Base-by-base conservation (phyloP, 495 filamentous ascomycete species). In the Corynascus novoguineensis region DNA sequence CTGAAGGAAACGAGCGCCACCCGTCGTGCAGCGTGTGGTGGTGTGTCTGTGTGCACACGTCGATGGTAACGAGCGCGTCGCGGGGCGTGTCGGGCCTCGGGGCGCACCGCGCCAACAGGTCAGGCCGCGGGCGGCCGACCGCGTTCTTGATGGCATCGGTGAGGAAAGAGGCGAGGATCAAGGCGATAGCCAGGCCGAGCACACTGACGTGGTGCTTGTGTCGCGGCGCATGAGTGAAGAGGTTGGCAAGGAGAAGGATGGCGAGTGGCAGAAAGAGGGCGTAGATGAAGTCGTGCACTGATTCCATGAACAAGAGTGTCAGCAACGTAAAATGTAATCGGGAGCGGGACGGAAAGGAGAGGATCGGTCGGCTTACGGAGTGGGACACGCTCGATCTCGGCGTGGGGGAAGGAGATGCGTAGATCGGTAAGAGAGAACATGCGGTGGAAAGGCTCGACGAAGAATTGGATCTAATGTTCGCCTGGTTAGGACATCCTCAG, bases 141-240 rank as follows among this genome's bases (percentile, higher is more conserved):
- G 84, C 80, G 67, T 97, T 97, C 66, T 99, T 99, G 57, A 97
- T 78, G 0, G 92, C 73, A 63, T 97, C 95, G 50, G 95, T 97
- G 10, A 97, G 75, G 68, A 96, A 85, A 2, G 81, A 78, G 2
- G 89, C 86, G 19, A 97, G 78, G 69, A 90, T 79, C 19, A 97
- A 67, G 48, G 87, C 81, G 55, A 90, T 88, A 17, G 84, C 70
- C 32, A 97, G 80, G 5, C 89, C 88, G 4, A 99, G 82, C 28
- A 93, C 65, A 0, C 90, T 86, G 59, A 92, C 90, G 65, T 97
- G 95, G 31, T 86, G 78, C 66, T 95, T 93, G 72, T 97, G 90
- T 17, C 78, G 65, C 19, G 79, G 68, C 57, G 87, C 82, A 46
- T 76, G 75, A 45, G 82, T 69, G 53, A 82, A 50, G 41, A 80